Percentiles rank a stretch among this genome's conserved stretches.
Conservation (phyloP, 2,329 filamentous ascomycete species). For the Ambrosiella cleistominuta region DNA sequence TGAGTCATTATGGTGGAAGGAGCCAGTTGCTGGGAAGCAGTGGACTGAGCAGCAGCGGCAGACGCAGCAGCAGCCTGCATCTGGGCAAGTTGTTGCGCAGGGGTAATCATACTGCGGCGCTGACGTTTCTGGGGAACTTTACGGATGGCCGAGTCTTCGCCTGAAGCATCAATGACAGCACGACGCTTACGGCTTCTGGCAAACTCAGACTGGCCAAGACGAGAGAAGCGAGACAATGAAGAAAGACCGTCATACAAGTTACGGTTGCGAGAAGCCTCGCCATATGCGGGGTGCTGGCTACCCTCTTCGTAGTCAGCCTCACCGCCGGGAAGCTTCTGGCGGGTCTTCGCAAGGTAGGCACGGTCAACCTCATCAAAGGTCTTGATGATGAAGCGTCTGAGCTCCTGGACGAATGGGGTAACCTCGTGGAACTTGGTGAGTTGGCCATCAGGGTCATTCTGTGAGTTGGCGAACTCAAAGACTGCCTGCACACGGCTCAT, state of each 20-base stretch:
- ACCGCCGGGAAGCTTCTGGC: conserved; percentile 11
- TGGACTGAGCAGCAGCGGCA: background rate
- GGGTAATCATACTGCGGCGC: conserved; percentile 11
- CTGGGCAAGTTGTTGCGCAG: conserved; percentile 9
- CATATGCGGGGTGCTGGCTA: conserved; percentile 8
- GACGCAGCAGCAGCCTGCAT: conserved; percentile 1
- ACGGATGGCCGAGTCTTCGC: conserved; percentile 3
- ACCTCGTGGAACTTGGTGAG: conserved; percentile 11
- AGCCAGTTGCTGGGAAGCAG: background rate
- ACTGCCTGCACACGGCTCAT: conserved; percentile 8
- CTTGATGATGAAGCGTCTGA: conserved; percentile 10
- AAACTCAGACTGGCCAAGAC: conserved; percentile 8
- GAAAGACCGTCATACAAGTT: conserved; percentile 12
- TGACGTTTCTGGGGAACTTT: conserved; percentile 13
- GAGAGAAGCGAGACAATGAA: conserved; percentile 10
- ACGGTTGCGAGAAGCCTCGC: conserved; percentile 7
- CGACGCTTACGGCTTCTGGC: conserved; percentile 12
- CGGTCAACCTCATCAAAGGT: conserved; percentile 13
- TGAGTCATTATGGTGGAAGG: conserved; percentile 1
- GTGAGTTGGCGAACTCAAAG: conserved; percentile 6
- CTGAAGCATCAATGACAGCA: background rate
- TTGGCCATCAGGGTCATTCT: conserved; percentile 6
- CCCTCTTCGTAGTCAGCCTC: conserved; percentile 6
- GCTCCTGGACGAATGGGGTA: conserved; percentile 10
- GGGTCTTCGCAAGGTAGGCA: conserved; percentile 11